phyloP scores from a whole-genome alignment of 2,329 filamentous ascomycete species.

The Diaporthe australafricana region DNA sequence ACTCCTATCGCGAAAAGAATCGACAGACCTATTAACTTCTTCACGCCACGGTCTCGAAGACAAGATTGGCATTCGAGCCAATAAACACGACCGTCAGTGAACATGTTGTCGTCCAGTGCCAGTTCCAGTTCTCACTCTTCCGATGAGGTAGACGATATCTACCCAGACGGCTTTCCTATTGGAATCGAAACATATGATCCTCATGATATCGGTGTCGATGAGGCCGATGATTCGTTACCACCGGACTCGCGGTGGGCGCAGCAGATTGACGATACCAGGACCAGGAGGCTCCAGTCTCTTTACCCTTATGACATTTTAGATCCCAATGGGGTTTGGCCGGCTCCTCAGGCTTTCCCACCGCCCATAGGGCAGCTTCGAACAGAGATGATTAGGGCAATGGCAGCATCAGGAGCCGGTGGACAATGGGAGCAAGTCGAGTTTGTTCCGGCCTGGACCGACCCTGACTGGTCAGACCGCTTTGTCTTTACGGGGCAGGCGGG shows the following conservation, averaged over 20 bases:
- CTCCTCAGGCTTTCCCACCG: not conserved
- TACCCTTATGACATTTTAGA: conserved; percentile 9
- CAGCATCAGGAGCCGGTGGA: not conserved
- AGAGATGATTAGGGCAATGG: not conserved
- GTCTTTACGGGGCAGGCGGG: not conserved
- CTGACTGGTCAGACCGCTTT: conserved; percentile 24
- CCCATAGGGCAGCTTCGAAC: conserved; percentile 25
- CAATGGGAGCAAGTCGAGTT: conserved; percentile 32
- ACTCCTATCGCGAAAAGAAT: too few relatives aligned
- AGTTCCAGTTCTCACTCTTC: not conserved
- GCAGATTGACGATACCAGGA: not conserved
- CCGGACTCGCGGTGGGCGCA: not conserved
- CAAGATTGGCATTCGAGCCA: not conserved
- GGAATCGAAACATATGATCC: not conserved
- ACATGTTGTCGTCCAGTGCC: not conserved
- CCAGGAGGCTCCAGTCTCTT: not conserved
- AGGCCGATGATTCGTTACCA: not conserved
- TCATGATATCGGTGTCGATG: not conserved
- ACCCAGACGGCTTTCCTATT: conserved; percentile 1
- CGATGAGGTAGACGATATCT: not conserved
- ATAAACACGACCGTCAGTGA: too few relatives aligned
- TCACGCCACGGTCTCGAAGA: too few relatives aligned
- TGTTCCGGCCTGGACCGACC: conserved; percentile 36
- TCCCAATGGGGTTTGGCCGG: not conserved
- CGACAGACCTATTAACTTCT: too few relatives aligned